Conservation (phyloP, 805 yeast genomes). For the Suhomyces sp. region DNA sequence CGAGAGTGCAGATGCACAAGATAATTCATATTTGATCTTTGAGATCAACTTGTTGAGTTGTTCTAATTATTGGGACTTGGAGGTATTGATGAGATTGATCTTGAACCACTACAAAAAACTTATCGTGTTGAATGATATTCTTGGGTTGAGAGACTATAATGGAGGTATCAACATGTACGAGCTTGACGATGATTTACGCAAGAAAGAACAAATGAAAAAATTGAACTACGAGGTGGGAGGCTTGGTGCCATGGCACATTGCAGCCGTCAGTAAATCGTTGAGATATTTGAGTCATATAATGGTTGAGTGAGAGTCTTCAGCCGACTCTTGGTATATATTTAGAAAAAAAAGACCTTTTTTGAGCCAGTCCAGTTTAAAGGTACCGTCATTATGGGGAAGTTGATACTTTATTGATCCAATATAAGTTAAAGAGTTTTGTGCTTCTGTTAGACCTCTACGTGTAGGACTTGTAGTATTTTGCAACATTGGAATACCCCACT, state of each 20-base stretch:
- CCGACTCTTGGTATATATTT: too few species aligned
- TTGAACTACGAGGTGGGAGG: conserved; percentile 20
- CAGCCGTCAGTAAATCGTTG: conserved; percentile 63
- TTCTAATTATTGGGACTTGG: conserved; percentile 62
- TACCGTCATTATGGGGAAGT: too few species aligned
- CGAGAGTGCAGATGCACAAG: not conserved
- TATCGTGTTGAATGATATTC: conserved; percentile 42
- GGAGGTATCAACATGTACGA: conserved; percentile 11
- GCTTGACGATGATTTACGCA: conserved; percentile 3
- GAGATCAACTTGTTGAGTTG: conserved; percentile 74
- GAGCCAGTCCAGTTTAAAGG: too few species aligned
- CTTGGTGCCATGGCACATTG: conserved; percentile 71
- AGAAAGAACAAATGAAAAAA: conserved; percentile 3
- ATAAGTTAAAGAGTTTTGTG: too few species aligned
- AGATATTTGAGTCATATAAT: conserved; percentile 58
- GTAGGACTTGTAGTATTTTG: too few species aligned
- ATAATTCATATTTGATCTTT: conserved; percentile 34
- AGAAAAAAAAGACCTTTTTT: too few species aligned
- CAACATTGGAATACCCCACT: too few species aligned
- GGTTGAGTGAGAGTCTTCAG: too few species aligned
- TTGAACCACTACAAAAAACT: conserved; percentile 62
- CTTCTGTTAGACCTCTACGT: too few species aligned
- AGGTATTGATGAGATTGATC: conserved; percentile 52
- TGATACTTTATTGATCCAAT: too few species aligned
- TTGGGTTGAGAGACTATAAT: conserved; percentile 29